Base-by-base conservation (phyloP, 768 basidiomycete species). In the Leucocoprinus leucothites region DNA sequence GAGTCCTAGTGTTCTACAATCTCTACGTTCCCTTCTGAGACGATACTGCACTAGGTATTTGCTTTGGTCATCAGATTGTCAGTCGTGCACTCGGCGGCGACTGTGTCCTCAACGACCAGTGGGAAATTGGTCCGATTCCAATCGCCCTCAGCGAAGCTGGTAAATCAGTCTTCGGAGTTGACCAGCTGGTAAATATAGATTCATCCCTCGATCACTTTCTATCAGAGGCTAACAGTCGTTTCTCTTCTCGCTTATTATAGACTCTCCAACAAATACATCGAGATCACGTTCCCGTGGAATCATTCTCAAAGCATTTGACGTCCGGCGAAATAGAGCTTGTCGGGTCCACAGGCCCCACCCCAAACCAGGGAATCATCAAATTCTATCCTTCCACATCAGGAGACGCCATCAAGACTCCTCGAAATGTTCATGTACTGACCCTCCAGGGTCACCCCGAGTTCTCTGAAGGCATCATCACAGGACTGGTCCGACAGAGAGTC, bases 361-460 rank as follows among this genome's bases (percentile, higher is more conserved):
- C 67, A 3, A 82, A 86, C 57, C 94, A 96, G 54, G 93, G 89
- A 55, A 85, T 92, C 78, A 81, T 92, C 45, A 71, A 57, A 62
- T 85, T 72, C 69, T 42, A 59, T 14, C 53, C 63, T n/a, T 16
- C 24, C 18, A 18, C 47, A 11, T 34, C 31, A 34, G 6, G 13
- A 13, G 31, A 8, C 11, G 28, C 9, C 31, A 38, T 9, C 24
- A 24, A 46, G 9, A 2, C 13, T 50, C 2, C 40, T 57, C 48
- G 71, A 13, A 73, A 82, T 54, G 79, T 91, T n/a, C 91, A 89
- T 26, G 84, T 97, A 35, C 69, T 97, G 51, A 86, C 90, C 0
- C 65, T 92, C 1, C 94, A 98, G 67, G 95, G 94, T 0, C 96
- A 97, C 67, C 94, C 96, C 0, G 95, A 98, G 64, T 97, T 91